Evolutionary conservation across 768 basidiomycete species (phyloP).

Genomic region (Russula griseocarnosa): DNA sequence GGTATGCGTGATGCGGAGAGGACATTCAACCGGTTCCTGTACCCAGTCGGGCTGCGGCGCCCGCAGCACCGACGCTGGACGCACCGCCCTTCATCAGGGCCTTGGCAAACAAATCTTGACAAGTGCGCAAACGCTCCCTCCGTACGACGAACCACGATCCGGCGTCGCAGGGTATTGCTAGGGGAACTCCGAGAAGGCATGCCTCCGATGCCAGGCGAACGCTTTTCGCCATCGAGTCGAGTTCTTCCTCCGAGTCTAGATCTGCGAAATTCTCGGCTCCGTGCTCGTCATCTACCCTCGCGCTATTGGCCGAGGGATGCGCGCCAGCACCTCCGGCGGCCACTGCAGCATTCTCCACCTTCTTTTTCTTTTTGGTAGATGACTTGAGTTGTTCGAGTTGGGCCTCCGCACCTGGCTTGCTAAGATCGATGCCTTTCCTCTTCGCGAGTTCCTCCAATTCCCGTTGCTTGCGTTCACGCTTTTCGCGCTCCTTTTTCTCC

Average conservation of each 20-base stretch:
- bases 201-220: constrained; percentile 53
- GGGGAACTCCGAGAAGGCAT: constrained; percentile 58
- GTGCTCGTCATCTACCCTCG: constrained; percentile 50
- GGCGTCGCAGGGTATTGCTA: constrained; percentile 70
- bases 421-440: constrained; percentile 47
- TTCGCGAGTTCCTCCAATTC: constrained; percentile 66
- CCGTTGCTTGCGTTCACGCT: constrained; percentile 74
- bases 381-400: constrained; percentile 33
- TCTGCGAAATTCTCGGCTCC: constrained; percentile 64
- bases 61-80: constrained; percentile 29
- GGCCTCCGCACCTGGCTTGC: constrained; percentile 42
- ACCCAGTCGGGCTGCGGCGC: constrained; percentile 25
- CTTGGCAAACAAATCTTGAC: constrained; percentile 34
- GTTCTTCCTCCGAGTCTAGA: constrained; percentile 79
- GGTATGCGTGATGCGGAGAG: background rate
- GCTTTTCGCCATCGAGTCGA: constrained; percentile 66
- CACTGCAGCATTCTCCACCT: constrained; percentile 42
- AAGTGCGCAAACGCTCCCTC: constrained; percentile 54
- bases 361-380: constrained; percentile 65
- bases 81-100: constrained; percentile 33
- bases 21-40: constrained; percentile 19
- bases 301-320: constrained; percentile 44
- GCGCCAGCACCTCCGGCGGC: constrained; percentile 35
- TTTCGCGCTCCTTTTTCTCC: constrained; percentile 76
- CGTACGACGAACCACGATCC: constrained; percentile 80